Evolutionary conservation across 2,329 filamentous ascomycete species (phyloP), one percentile per base, ranked within the genome.

Genomic region (Coniella lustricola): DNA sequence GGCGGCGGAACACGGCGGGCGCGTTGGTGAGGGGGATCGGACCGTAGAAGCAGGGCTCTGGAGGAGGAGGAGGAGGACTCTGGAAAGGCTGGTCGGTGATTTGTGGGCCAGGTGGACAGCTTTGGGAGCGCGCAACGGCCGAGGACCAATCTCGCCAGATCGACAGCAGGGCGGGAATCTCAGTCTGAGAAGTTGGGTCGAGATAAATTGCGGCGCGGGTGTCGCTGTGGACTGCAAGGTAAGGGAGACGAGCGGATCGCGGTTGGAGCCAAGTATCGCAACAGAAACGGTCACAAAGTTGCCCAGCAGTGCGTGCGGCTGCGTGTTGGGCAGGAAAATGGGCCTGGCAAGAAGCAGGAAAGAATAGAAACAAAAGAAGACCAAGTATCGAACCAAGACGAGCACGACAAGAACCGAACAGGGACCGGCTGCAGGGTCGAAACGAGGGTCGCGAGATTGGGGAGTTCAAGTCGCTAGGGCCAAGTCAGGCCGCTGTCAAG

Each of bases 1-100:
- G 39, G 40, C 50, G 50, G 48, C 41, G 44, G 41, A 42, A 38
- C 40, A 31, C 18, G 50, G 34, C 43, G 32, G 50, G 44, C 43
- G 43, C 47, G 47, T 43, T 21, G 35, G n/a, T n/a, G n/a, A n/a
- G n/a, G n/a, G 22, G 29, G 25, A n/a, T 44, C 17, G 44, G 37
- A 33, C 39, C 34, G 25, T 18, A 17, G 29, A 18, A n/a, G n/a
- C 12, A 31, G 42, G 32, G 41, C 4, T 42, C 10, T 29, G 38
- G 49, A 48, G 39, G 49, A 44, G 12, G 35, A 32, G 18, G 40
- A 21, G 16, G 35, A 41, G 13, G 34, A 36, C 29, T 20, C 12
- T 29, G 25, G 34, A 33, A 35, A 41, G 20, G n/a, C 20, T 44
- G 49, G 40, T 18, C 49, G 44, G 18, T 44, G 40, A 14, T 35